Conservation (phyloP, 805 yeast species). For the Peterozyma toletana region DNA sequence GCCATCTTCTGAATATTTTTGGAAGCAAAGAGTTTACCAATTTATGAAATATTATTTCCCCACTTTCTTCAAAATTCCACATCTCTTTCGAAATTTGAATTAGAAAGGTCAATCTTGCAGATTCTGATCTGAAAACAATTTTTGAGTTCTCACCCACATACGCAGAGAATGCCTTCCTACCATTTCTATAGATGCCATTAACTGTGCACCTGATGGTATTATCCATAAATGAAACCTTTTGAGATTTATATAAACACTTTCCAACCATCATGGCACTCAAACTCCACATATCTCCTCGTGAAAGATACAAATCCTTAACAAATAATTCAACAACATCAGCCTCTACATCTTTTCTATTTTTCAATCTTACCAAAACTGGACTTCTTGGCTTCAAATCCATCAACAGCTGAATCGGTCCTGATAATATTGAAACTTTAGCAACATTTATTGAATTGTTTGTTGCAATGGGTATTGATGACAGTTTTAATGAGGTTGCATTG, state of each 20-base stretch:
- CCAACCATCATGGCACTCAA: slow-evolving; percentile 55
- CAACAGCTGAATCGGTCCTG: slow-evolving; percentile 51
- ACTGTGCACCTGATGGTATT: slow-evolving; percentile 56
- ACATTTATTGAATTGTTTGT: background rate
- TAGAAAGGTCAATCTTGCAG: slow-evolving; percentile 75
- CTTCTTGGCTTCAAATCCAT: slow-evolving; percentile 65
- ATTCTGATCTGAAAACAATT: slow-evolving; percentile 83
- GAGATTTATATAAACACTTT: slow-evolving; percentile 60
- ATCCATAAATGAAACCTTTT: slow-evolving; percentile 55
- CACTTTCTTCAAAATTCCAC: slow-evolving; percentile 98
- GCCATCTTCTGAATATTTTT: slow-evolving; percentile 81
- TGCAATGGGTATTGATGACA: background rate
- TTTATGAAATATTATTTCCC: slow-evolving; percentile 89
- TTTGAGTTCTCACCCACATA: slow-evolving; percentile 70
- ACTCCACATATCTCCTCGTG: slow-evolving; percentile 93
- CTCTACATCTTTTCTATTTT: slow-evolving; percentile 40
- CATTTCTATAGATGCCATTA: slow-evolving; percentile 57
- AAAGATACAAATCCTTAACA: slow-evolving; percentile 70
- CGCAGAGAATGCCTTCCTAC: slow-evolving; percentile 66
- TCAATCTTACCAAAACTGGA: slow-evolving; percentile 49
- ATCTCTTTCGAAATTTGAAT: slow-evolving; percentile 90
- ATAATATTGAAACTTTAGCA: slow-evolving; percentile 46
- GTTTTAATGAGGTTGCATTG: background rate
- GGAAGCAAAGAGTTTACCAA: slow-evolving; percentile 91
- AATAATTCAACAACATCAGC: slow-evolving; percentile 80